phyloP scores from a whole-genome alignment of 768 basidiomycete species.

The Hypholoma fasciculare region DNA sequence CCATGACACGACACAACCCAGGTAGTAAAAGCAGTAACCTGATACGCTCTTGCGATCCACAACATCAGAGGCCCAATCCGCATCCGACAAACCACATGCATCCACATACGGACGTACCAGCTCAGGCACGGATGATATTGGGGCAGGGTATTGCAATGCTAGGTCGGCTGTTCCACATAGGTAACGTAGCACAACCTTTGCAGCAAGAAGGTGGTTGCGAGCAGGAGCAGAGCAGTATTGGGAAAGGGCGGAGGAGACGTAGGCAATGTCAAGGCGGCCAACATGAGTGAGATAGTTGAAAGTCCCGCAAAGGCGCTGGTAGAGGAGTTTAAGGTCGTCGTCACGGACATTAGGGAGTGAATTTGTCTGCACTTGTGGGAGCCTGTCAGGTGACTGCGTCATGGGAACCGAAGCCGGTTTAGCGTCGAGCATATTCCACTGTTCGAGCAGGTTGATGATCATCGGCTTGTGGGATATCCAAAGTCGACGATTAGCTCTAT shows the following conservation, averaged over 20 bases:
- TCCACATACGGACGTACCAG: conserved; percentile 4
- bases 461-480: conserved; percentile 14
- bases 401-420: background rate
- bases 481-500: conserved; percentile 2
- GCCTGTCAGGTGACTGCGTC: background rate
- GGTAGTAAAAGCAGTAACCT: conserved; percentile 34
- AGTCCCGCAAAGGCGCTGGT: background rate
- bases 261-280: conserved; percentile 35
- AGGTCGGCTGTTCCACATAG: conserved; percentile 27
- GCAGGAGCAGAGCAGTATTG: conserved; percentile 30
- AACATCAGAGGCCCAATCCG: conserved; percentile 31
- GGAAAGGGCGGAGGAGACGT: conserved; percentile 26
- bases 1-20: conserved; percentile 31
- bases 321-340: background rate
- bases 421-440: conserved; percentile 6
- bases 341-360: background rate
- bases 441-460: conserved; percentile 10
- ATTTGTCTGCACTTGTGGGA: background rate
- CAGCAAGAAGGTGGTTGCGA: conserved; percentile 25
- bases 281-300: conserved; percentile 19
- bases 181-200: conserved; percentile 32
- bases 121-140: background rate
- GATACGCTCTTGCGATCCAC: conserved; percentile 29
- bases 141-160: conserved; percentile 16
- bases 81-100: conserved; percentile 21